phyloP scores from a whole-genome alignment of 202 grass and related monocot genomes.

The Miscanthus sacchariflorus region DNA sequence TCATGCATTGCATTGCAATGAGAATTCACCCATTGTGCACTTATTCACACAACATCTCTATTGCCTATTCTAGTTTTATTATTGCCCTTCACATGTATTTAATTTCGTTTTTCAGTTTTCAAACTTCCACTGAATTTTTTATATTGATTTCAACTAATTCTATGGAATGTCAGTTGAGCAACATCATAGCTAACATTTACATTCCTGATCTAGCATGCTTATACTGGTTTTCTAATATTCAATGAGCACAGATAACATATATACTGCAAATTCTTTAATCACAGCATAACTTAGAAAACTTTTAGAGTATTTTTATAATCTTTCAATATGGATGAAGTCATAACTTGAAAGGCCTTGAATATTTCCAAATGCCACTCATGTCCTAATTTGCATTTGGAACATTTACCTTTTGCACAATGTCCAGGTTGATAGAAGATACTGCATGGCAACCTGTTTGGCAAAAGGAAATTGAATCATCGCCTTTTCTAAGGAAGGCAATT shows the following conservation, averaged over 20 bases:
- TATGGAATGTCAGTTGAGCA: background rate
- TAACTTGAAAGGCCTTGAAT: constrained; percentile 27
- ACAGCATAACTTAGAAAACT: constrained; percentile 12
- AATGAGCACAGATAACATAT: constrained; percentile 10
- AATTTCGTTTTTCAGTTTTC: background rate
- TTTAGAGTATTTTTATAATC: background rate
- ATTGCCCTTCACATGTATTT: background rate
- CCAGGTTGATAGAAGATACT: constrained; percentile 94
- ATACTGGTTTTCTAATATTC: constrained; percentile 5
- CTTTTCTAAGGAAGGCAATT: constrained; percentile 80
- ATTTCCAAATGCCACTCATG: background rate
- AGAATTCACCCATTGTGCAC: background rate
- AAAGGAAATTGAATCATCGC: constrained; percentile 67
- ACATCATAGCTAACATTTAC: background rate
- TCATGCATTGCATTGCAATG: constrained; percentile 30
- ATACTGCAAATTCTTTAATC: constrained; percentile 27
- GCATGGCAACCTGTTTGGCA: constrained; percentile 95
- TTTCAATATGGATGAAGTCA: constrained; percentile 11
- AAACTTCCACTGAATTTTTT: background rate
- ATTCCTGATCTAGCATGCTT: background rate
- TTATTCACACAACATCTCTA: background rate
- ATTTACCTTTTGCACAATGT: constrained; percentile 36
- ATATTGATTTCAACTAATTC: background rate
- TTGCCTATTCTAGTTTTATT: background rate
- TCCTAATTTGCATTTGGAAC: constrained; percentile 34